These are phyloP conservation scores for Lentinula raphanica DNA, from an alignment of 768 basidiomycete species.

Conservation along the genomic window DNA sequence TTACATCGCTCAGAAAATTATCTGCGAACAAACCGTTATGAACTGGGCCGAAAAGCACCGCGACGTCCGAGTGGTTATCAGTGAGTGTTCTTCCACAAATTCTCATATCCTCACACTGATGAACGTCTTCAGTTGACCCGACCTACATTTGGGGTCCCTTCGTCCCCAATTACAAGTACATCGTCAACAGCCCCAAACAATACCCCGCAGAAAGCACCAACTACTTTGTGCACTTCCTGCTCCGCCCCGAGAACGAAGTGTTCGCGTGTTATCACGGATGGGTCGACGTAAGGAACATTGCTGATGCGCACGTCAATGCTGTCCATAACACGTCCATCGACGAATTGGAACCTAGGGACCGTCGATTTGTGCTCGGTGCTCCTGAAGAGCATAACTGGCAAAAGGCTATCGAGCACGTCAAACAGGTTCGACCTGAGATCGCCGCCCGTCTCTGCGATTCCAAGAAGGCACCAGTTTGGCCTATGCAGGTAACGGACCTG, in stretches of 20 bases:
- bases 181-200: not conserved
- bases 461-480: not conserved
- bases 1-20: constrained; percentile 21
- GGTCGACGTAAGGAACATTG: constrained; percentile 7
- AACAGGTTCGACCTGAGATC: constrained; percentile 6
- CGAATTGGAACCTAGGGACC: not conserved
- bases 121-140: constrained; percentile 1
- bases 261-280: not conserved
- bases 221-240: constrained; percentile 1
- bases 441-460: not conserved
- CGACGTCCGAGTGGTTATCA: constrained; percentile 1
- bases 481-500: not conserved
- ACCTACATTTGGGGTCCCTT: constrained; percentile 7
- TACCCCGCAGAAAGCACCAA: constrained; percentile 2
- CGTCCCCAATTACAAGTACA: constrained; percentile 7
- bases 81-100: not conserved
- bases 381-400: constrained; percentile 5
- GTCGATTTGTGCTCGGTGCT: constrained; percentile 1
- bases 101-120: not conserved
- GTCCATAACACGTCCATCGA: not conserved
- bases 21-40: constrained; percentile 22
- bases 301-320: constrained; percentile 3
- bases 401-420: constrained; percentile 1
- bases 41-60: constrained; percentile 20
- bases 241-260: constrained; percentile 3